Conservation (phyloP, 768 basidiomycete species). For the Russula compacta region DNA sequence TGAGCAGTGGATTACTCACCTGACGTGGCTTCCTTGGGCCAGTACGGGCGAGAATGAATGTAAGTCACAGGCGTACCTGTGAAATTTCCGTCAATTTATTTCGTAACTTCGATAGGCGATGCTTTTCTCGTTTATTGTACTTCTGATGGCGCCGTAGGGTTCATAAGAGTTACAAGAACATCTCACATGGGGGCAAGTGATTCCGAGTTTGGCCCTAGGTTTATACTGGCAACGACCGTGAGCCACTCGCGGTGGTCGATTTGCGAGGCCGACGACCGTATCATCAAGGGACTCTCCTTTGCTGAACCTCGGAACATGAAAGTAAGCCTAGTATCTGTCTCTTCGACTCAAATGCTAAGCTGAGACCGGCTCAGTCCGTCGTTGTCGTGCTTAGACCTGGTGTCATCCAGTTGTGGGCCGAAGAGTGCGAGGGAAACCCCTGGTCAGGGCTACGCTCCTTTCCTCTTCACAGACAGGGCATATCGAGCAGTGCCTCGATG, state of each 20-base stretch:
- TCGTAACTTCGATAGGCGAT: slow-evolving; percentile 34
- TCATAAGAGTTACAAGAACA: slow-evolving; percentile 45
- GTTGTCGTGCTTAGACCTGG: slow-evolving; percentile 34
- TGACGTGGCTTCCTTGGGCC: slow-evolving; percentile 54
- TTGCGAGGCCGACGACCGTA: slow-evolving; percentile 32
- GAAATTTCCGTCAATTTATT: slow-evolving; percentile 1
- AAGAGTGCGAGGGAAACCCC: slow-evolving; percentile 22
- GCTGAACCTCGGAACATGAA: slow-evolving; percentile 28
- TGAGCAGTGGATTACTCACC: slow-evolving; percentile 55
- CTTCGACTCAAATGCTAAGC: neutral
- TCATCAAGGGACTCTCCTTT: slow-evolving; percentile 51
- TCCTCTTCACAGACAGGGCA: slow-evolving; percentile 36
- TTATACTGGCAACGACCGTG: slow-evolving; percentile 23
- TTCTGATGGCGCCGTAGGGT: slow-evolving; percentile 49
- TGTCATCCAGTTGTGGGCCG: slow-evolving; percentile 47
- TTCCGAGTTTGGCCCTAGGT: slow-evolving; percentile 29
- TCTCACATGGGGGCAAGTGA: slow-evolving; percentile 25
- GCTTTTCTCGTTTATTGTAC: slow-evolving; percentile 50
- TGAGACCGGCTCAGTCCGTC: slow-evolving; percentile 4
- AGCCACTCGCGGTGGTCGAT: slow-evolving; percentile 3
- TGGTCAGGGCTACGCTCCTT: slow-evolving; percentile 48
- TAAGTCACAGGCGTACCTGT: slow-evolving; percentile 24
- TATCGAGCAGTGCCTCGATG: slow-evolving; percentile 50
- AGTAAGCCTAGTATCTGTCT: neutral
- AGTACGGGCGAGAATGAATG: slow-evolving; percentile 32